These are phyloP conservation scores for Fusarium sp. DNA, from an alignment of 2,329 filamentous ascomycete species.

Conservation along the genomic window DNA sequence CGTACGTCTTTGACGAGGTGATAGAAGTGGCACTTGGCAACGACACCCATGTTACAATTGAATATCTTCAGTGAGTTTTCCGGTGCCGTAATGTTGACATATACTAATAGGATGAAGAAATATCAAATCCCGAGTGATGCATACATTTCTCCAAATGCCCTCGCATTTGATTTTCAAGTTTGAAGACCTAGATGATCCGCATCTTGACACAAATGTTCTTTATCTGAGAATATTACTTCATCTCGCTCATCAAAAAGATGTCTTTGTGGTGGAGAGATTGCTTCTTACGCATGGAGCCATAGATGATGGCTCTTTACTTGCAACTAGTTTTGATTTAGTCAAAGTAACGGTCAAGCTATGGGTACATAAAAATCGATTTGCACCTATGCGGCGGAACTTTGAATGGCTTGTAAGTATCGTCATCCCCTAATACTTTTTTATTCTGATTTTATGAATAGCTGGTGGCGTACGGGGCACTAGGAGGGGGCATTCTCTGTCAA, in stretches of 20 bases:
- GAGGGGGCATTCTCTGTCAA: slow-evolving; percentile 60
- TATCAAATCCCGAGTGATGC: slow-evolving; percentile 48
- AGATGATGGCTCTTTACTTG: slow-evolving; percentile 53
- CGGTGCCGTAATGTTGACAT: neutral
- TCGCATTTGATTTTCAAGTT: slow-evolving; percentile 51
- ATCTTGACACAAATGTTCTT: slow-evolving; percentile 44
- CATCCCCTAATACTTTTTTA: neutral
- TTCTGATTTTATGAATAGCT: slow-evolving; percentile 45
- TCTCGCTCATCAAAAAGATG: slow-evolving; percentile 62
- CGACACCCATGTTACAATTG: slow-evolving; percentile 13
- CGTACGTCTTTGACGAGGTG: slow-evolving; percentile 65
- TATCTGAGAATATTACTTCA: slow-evolving; percentile 58
- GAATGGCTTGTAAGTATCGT: slow-evolving; percentile 57
- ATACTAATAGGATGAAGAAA: slow-evolving; percentile 40
- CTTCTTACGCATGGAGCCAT: slow-evolving; percentile 56
- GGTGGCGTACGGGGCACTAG: slow-evolving; percentile 61
- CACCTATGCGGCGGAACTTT: slow-evolving; percentile 53
- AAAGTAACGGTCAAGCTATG: slow-evolving; percentile 56
- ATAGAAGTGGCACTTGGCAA: slow-evolving; percentile 64
- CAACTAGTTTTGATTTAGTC: slow-evolving; percentile 59
- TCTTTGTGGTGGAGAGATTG: slow-evolving; percentile 67
- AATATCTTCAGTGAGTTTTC: slow-evolving; percentile 38
- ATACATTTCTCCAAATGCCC: slow-evolving; percentile 49
- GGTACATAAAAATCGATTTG: slow-evolving; percentile 58
- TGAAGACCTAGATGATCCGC: slow-evolving; percentile 48